Evolutionary conservation across 192 early-diverging fungal genomes (phyloP).

Genomic region (Umbelopsis isabellina): DNA sequence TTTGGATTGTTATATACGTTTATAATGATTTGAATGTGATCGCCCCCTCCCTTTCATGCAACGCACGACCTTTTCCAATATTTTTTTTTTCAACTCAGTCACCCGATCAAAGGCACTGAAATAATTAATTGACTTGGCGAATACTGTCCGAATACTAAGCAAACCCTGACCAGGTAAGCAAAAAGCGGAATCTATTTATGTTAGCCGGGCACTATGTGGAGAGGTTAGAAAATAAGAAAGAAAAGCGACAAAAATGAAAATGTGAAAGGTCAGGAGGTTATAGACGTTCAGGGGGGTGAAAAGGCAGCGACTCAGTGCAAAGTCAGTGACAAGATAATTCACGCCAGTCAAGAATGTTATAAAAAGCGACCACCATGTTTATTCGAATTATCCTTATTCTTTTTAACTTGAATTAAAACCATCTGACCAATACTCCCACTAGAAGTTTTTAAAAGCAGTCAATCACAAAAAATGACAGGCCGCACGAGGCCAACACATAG

Average conservation of each 20-base stretch:
- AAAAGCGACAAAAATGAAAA: too few species aligned
- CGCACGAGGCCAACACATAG: slow-evolving; percentile 18
- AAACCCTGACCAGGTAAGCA: too few species aligned
- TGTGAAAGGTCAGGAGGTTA: too few species aligned
- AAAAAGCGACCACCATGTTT: not conserved
- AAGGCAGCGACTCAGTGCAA: not conserved
- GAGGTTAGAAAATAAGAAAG: too few species aligned
- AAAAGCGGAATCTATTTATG: too few species aligned
- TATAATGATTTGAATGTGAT: not conserved
- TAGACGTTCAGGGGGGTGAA: not conserved
- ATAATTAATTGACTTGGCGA: too few species aligned
- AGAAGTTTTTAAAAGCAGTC: slow-evolving; percentile 5
- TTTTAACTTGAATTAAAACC: slow-evolving; percentile 15
- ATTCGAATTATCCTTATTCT: not conserved
- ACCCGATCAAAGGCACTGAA: too few species aligned
- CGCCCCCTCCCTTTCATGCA: slow-evolving; percentile 15
- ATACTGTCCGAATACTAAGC: too few species aligned
- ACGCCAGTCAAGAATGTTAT: slow-evolving; percentile 17
- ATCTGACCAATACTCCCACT: slow-evolving; percentile 1
- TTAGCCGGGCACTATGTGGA: too few species aligned
- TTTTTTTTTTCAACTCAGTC: slow-evolving; percentile 8
- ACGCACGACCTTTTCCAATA: slow-evolving; percentile 10
- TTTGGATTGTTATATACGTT: too few species aligned
- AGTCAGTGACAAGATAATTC: not conserved
- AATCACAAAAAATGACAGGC: slow-evolving; percentile 15